Percentiles rank a stretch among this genome's conserved stretches.
These are phyloP conservation scores for Plasmodium knowlesi DNA, from an alignment of 169 alveolate genomes.

Conservation along the genomic window DNA sequence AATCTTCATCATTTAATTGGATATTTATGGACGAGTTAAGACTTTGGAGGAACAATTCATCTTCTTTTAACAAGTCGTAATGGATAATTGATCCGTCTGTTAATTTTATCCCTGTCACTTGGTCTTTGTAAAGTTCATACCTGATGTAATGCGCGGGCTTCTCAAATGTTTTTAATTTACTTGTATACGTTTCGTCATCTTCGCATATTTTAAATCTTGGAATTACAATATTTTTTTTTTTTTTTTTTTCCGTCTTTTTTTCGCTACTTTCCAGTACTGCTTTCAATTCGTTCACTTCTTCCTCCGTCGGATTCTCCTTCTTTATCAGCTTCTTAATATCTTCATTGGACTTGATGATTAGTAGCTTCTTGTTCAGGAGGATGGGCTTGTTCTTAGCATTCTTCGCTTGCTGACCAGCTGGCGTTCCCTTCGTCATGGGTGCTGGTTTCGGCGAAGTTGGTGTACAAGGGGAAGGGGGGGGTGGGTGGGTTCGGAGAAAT, in stretches of 20 bases:
- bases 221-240: conserved; percentile 48
- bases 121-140: conserved; percentile 85
- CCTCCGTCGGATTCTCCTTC: conserved; percentile 56
- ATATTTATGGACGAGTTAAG: conserved; percentile 74
- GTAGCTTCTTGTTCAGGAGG: conserved; percentile 32
- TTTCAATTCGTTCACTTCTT: conserved; percentile 28
- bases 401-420: background rate
- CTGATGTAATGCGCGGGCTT: conserved; percentile 87
- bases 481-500: no score
- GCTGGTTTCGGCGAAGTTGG: no score
- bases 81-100: conserved; percentile 83
- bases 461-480: no score
- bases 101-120: conserved; percentile 85
- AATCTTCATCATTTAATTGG: conserved; percentile 71
- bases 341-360: conserved; percentile 34
- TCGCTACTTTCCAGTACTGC: conserved; percentile 33
- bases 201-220: conserved; percentile 73
- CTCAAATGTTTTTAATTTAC: conserved; percentile 65
- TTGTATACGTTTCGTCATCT: conserved; percentile 30
- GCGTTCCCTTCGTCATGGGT: conserved; percentile 29
- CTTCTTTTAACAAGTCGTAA: conserved; percentile 85
- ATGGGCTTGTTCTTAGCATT: conserved; percentile 20
- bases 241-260: conserved; percentile 37
- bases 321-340: conserved; percentile 57
- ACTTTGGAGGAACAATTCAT: conserved; percentile 80